phyloP scores from a whole-genome alignment of 1,284 basidiomycete genomes.

The Ganoderma lucidum region DNA sequence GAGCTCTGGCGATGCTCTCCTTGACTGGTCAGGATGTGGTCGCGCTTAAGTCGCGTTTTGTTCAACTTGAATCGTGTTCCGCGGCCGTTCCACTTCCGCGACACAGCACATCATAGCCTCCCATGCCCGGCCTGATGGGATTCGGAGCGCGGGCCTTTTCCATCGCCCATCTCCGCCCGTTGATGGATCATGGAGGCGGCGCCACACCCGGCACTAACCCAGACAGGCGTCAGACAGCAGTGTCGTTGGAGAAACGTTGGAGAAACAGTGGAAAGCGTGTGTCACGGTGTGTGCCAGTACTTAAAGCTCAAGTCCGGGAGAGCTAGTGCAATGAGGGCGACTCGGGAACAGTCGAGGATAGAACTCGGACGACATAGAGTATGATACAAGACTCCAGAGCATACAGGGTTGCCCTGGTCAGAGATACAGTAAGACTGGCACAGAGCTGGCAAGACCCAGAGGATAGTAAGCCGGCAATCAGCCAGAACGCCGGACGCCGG shows the following conservation, averaged over 20 bases:
- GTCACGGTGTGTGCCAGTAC: neutral
- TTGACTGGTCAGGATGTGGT: neutral
- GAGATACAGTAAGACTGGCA: too few relatives aligned
- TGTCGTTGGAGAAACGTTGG: neutral
- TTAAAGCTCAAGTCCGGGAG: neutral
- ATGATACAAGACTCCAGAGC: too few relatives aligned
- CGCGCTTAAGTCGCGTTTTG: neutral
- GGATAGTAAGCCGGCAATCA: neutral
- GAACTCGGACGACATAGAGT: too few relatives aligned
- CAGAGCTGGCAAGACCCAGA: too few relatives aligned
- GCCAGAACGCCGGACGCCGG: neutral
- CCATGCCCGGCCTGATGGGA: neutral
- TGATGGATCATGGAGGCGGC: constrained; percentile 7
- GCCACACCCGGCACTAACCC: neutral
- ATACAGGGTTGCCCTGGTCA: too few relatives aligned
- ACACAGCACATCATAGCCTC: neutral
- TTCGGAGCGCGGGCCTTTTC: neutral
- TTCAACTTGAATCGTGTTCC: neutral
- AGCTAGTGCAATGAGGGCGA: neutral
- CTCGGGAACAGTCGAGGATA: neutral
- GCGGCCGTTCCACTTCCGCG: neutral
- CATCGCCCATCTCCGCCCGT: neutral
- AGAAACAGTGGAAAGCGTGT: neutral
- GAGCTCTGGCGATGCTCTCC: neutral
- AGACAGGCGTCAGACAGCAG: neutral